A percentile compares a stretch with the other conserved stretches of the same genome.
phyloP scores from a whole-genome alignment of 2,329 filamentous ascomycete species.

The Colletotrichum gloeosporioides region DNA sequence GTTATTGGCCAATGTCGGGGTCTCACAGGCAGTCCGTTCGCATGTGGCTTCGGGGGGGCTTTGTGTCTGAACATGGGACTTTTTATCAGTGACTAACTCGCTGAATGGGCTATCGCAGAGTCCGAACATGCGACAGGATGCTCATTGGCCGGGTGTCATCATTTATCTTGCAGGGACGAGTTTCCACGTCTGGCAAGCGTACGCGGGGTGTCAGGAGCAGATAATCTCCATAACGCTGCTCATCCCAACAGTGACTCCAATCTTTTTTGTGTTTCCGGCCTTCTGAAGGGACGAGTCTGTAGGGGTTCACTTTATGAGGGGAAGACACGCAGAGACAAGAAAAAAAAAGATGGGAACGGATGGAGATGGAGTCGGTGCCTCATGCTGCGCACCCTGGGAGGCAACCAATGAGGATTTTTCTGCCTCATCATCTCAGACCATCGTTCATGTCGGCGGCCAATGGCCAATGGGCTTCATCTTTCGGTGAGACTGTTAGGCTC shows the following conservation, averaged over 20 bases:
- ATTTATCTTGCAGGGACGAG: not conserved
- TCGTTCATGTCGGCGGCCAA: not conserved
- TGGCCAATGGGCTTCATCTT: not conserved
- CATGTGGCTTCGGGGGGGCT: not conserved
- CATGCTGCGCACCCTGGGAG: not conserved
- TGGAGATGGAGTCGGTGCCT: not conserved
- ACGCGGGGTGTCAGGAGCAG: not conserved
- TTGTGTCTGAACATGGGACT: not conserved
- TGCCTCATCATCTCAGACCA: not conserved
- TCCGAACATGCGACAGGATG: not conserved
- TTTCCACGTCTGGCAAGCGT: not conserved
- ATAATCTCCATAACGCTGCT: not conserved
- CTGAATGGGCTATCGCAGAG: not conserved
- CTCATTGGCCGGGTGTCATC: not conserved
- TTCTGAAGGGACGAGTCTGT: not conserved
- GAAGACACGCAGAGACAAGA: not conserved
- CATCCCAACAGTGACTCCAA: not conserved
- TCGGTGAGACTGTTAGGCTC: not conserved
- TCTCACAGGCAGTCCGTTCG: not conserved
- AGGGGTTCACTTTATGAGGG: not conserved
- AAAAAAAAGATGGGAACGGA: constrained; percentile 2
- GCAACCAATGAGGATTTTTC: not conserved
- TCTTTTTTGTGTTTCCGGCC: not conserved
- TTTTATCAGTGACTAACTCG: not conserved
- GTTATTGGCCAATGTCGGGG: not conserved